Evolutionary conservation across 495 filamentous ascomycete species (phyloP), one percentile per base, ranked within the genome.

Genomic region (Aspergillus kassunensis): DNA sequence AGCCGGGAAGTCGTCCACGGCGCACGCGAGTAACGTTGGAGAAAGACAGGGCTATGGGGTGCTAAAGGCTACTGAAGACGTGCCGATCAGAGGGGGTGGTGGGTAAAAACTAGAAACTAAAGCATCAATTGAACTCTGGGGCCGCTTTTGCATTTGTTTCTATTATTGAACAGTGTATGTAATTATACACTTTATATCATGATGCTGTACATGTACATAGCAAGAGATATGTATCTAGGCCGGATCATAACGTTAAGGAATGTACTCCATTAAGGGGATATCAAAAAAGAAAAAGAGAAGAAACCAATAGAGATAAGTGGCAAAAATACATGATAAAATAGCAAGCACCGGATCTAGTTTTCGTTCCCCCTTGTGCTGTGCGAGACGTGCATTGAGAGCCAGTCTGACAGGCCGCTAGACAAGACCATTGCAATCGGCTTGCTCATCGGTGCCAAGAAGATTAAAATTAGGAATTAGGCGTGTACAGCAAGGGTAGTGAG

Each of bases 381-480:
- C 37, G 25, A 40, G 39, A 47, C 24, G 25, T 20, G 36, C 31
- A 4, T 37, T 9, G 9, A 27, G 24, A 9, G 24, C 24, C 24
- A n/a, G n/a, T n/a, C n/a, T n/a, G n/a, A n/a, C n/a, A n/a, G n/a
- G n/a, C n/a, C n/a, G n/a, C n/a, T n/a, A n/a, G n/a, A n/a, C n/a
- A n/a, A n/a, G n/a, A n/a, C n/a, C n/a, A n/a, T n/a, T n/a, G 24
- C 24, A 27, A 4, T 27, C 24, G 19, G 23, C 24, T 20, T 35
- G 37, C 41, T 45, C 16, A 25, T 35, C 44, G n/a, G 40, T 50
- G 36, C 37, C 42, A 44, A n/a, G 20, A 48, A 49, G 60, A 64
- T 58, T 68, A 67, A 60, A 65, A 71, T 70, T 70, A 70, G 33
- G 20, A 65, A 70, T 69, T 70, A 68, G 37, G 50, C 69, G 65